Percentiles rank a stretch among this genome's conserved stretches.
Evolutionary conservation across 306 rosid species (phyloP).

Genomic region (Begonia peltatifolia): DNA sequence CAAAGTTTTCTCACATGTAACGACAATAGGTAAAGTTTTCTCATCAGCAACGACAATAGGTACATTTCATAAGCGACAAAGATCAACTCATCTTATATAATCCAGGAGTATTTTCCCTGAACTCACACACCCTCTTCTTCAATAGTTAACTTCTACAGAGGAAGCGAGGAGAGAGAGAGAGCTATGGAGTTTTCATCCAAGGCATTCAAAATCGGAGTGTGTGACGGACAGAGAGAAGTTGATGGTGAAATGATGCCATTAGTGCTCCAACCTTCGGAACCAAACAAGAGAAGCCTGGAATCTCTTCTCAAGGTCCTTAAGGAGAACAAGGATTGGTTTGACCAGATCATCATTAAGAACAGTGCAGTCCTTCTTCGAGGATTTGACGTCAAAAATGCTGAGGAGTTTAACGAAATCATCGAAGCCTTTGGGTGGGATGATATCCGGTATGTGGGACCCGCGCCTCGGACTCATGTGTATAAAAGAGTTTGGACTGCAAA

Average conservation of each 20-base stretch:
- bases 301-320: slow-evolving; percentile 28
- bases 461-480: slow-evolving; percentile 62
- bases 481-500: slow-evolving; percentile 84
- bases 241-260: slow-evolving; percentile 74
- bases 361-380: slow-evolving; percentile 71
- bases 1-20: too few relatives aligned
- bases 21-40: too few relatives aligned
- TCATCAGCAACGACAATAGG: too few relatives aligned
- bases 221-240: slow-evolving; percentile 59
- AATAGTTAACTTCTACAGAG: too few relatives aligned
- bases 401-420: slow-evolving; percentile 52
- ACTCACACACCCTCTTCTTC: too few relatives aligned
- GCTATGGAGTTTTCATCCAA: slow-evolving; percentile 39
- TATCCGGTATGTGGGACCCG: slow-evolving; percentile 66
- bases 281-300: slow-evolving; percentile 22
- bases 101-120: too few relatives aligned
- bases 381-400: slow-evolving; percentile 34
- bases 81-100: too few relatives aligned
- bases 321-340: slow-evolving; percentile 58
- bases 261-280: slow-evolving; percentile 36
- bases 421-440: slow-evolving; percentile 68
- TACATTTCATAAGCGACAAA: too few relatives aligned
- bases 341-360: slow-evolving; percentile 46
- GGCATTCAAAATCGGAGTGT: slow-evolving; percentile 50
- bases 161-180: background rate